These are phyloP conservation scores for Hypoxylon intermedium DNA, from an alignment of 495 filamentous ascomycete genomes.

Conservation along the genomic window DNA sequence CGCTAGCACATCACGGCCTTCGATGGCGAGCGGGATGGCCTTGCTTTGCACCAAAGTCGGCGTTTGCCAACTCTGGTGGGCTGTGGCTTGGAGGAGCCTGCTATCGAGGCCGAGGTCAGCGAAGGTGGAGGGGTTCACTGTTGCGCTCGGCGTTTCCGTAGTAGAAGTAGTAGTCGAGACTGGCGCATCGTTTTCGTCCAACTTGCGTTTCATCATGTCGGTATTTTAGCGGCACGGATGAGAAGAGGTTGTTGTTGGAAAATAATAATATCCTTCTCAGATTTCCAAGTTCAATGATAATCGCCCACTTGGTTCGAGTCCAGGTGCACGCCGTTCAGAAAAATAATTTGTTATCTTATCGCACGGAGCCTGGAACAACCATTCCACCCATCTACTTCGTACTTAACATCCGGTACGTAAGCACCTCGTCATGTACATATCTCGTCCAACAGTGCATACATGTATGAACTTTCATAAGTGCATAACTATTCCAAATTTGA, in stretches of 20 bases:
- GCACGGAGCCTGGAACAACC: slow-evolving; percentile 21
- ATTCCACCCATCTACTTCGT: slow-evolving; percentile 7
- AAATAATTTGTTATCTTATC: slow-evolving; percentile 40
- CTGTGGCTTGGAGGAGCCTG: slow-evolving; percentile 83
- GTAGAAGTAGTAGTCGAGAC: slow-evolving; percentile 24
- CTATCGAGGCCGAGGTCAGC: slow-evolving; percentile 75
- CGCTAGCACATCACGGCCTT: slow-evolving; percentile 88
- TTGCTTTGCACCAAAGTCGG: slow-evolving; percentile 86
- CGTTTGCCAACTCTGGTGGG: slow-evolving; percentile 79
- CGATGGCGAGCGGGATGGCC: slow-evolving; percentile 88
- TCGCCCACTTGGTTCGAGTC: too few relatives aligned
- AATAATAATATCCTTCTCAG: background rate
- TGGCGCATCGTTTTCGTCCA: slow-evolving; percentile 59
- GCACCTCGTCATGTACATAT: background rate
- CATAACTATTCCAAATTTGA: too few relatives aligned
- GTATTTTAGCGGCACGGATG: background rate
- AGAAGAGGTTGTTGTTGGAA: background rate
- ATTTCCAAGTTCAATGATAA: too few relatives aligned
- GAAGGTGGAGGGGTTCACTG: slow-evolving; percentile 51
- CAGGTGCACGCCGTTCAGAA: slow-evolving; percentile 5
- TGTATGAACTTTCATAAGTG: too few relatives aligned
- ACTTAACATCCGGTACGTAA: background rate
- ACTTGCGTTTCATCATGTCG: slow-evolving; percentile 61
- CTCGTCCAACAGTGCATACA: background rate
- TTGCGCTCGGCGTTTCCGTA: slow-evolving; percentile 12